Percentiles rank a stretch among this genome's conserved stretches.
Conservation (phyloP, 768 basidiomycete genomes). For the Suillus brevipes region DNA sequence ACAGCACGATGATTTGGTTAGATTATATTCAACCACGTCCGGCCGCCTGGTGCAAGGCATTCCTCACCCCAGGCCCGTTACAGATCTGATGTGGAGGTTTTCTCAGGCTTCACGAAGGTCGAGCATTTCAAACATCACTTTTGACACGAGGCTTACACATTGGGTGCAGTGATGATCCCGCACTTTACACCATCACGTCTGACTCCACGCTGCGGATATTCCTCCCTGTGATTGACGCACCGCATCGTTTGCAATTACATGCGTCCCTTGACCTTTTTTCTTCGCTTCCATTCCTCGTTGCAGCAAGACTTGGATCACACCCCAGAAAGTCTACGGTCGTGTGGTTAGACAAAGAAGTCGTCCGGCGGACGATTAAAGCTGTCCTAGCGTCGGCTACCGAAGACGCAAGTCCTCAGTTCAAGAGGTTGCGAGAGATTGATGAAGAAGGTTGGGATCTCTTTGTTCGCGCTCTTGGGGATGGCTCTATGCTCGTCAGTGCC, state of each 20-base stretch:
- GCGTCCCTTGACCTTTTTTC: slow-evolving; percentile 71
- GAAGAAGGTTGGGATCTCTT: slow-evolving; percentile 82
- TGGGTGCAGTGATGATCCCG: slow-evolving; percentile 62
- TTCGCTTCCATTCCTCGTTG: slow-evolving; percentile 47
- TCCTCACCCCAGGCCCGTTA: slow-evolving; percentile 71
- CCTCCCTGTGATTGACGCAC: slow-evolving; percentile 84
- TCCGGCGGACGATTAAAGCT: slow-evolving; percentile 48
- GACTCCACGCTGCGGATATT: slow-evolving; percentile 85
- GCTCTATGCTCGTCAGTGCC: slow-evolving; percentile 71
- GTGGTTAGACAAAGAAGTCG: slow-evolving; percentile 65
- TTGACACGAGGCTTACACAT: slow-evolving; percentile 7
- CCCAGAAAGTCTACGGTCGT: slow-evolving; percentile 53
- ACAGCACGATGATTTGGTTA: slow-evolving; percentile 59
- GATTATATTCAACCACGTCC: slow-evolving; percentile 71
- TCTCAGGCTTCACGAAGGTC: slow-evolving; percentile 66
- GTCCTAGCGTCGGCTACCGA: slow-evolving; percentile 34
- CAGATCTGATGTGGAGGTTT: slow-evolving; percentile 71
- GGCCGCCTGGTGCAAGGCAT: slow-evolving; percentile 68
- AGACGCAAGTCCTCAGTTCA: slow-evolving; percentile 21
- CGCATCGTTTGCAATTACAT: slow-evolving; percentile 82
- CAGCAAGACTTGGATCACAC: slow-evolving; percentile 26
- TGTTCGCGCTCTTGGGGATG: slow-evolving; percentile 67
- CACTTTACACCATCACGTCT: slow-evolving; percentile 81
- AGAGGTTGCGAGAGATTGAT: slow-evolving; percentile 59
- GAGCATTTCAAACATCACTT: slow-evolving; percentile 28